These are phyloP conservation scores for Agrostemma githago DNA, from an alignment of 148 eudicot species.

Conservation along the genomic window DNA sequence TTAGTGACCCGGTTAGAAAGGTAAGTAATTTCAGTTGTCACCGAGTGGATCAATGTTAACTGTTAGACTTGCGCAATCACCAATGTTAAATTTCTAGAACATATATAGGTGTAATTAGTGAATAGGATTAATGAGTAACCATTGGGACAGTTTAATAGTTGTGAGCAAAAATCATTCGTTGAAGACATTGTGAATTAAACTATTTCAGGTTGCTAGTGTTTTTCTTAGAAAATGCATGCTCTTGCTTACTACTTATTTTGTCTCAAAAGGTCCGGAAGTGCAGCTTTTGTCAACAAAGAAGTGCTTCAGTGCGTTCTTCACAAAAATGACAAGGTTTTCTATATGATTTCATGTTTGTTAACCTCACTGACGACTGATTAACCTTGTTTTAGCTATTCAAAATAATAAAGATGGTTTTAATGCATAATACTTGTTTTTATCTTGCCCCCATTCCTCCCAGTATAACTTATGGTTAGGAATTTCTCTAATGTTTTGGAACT, in stretches of 20 bases:
- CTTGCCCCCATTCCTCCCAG: neutral
- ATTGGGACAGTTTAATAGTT: too few species aligned
- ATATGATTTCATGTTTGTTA: conserved; percentile 18
- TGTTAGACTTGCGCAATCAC: too few species aligned
- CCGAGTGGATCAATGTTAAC: neutral
- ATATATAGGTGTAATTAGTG: too few species aligned
- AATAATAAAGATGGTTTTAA: neutral
- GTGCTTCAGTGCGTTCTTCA: conserved; percentile 28
- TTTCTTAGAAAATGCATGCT: conserved; percentile 18
- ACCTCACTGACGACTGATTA: neutral
- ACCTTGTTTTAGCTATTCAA: neutral
- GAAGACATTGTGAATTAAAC: neutral
- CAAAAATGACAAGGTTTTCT: conserved; percentile 26
- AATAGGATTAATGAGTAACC: too few species aligned
- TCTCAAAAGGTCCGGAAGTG: conserved; percentile 25
- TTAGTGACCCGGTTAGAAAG: neutral
- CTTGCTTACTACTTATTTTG: conserved; percentile 22
- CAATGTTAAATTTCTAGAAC: too few species aligned
- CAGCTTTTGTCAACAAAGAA: conserved; percentile 31
- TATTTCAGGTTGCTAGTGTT: conserved; percentile 13
- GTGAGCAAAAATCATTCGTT: too few species aligned
- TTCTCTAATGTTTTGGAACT: conserved; percentile 8
- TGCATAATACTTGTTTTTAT: neutral
- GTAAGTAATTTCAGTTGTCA: neutral
- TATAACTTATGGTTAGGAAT: neutral